Evolutionary conservation across 1,139 yeast species (phyloP), one percentile per base, ranked within the genome.

Genomic region (Scheffersomyces parashehatae): DNA sequence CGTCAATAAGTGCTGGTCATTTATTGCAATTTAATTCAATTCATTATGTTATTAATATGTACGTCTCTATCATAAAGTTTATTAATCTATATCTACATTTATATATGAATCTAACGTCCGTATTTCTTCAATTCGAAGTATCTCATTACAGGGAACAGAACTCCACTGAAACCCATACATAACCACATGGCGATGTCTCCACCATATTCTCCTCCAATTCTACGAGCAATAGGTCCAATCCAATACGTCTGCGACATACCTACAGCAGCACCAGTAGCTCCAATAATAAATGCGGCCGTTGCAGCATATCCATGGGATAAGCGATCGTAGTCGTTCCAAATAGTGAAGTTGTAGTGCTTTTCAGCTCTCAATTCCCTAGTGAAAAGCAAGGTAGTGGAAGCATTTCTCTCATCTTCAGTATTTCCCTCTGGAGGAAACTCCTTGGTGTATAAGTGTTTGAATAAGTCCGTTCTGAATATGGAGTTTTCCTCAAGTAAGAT

Each of bases 101-200:
- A 15, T 31, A 20, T 31, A 14, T 31, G 34, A 13, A 15, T 12
- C 49, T 62, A 75, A 42, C 74, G 65, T 4, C 82, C 81, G 54
- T 69, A 84, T 43, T 60, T 65, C 55, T 73, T 77, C 51, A 88
- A 63, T 59, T 89, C 97, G 41, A 71, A 53, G 55, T 78, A 85
- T 52, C 97, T 73, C 16, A 81, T 63, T 0, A 72, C 57, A 5
- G 96, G 91, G 58, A 83, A 89, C 0, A 73, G 69, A 3, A 83
- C 49, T 0, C 82, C 87, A 7, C 91, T 70, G 54, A 89, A 82
- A 0, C 82, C 95, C 79, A 86, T 80, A 31, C 88, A 76, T 32
- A 89, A 63, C 83, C 93, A 87, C 79, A 85, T 83, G 31, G 95
- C 97, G 37, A 90, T 65, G 57, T 87, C 95, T 20, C 89, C 90